Conservation (phyloP, 1,284 basidiomycete species). For the Quambalaria eucalypti region DNA sequence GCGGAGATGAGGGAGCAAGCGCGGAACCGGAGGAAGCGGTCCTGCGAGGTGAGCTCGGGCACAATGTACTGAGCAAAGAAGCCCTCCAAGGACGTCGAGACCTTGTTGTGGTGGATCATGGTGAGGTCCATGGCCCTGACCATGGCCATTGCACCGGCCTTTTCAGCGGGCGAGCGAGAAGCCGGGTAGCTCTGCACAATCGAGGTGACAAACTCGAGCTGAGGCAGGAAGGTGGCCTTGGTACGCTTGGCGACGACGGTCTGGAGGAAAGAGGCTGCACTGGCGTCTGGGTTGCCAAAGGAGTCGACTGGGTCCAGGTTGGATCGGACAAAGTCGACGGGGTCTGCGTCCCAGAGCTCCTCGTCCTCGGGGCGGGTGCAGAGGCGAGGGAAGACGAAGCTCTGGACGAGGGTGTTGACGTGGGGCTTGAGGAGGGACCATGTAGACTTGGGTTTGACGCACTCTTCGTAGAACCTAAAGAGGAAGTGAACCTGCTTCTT, state of each 20-base stretch:
- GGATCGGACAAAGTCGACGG: constrained; percentile 40
- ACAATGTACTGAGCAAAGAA: constrained; percentile 42
- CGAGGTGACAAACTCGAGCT: constrained; percentile 39
- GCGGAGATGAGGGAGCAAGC: constrained; percentile 35
- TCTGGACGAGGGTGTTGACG: constrained; percentile 28
- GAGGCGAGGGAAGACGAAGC: constrained; percentile 41
- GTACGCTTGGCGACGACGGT: constrained; percentile 35
- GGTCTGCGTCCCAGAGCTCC: constrained; percentile 43
- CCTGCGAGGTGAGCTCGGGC: constrained; percentile 31
- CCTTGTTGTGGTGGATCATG: constrained; percentile 36
- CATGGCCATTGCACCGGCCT: constrained; percentile 42
- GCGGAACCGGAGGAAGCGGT: constrained; percentile 38
- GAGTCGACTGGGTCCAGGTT: constrained; percentile 40
- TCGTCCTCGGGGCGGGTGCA: constrained; percentile 39
- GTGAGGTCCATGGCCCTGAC: constrained; percentile 28
- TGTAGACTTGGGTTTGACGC: constrained; percentile 41
- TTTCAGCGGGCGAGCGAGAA: constrained; percentile 25
- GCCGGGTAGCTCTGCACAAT: constrained; percentile 38
- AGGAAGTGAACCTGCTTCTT: constrained; percentile 33
- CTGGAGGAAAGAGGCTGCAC: constrained; percentile 27
- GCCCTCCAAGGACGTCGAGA: constrained; percentile 29
- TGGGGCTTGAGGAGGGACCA: constrained; percentile 43
- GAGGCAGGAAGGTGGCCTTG: constrained; percentile 36
- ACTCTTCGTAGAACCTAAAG: constrained; percentile 41
- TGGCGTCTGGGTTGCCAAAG: constrained; percentile 22